phyloP scores from a whole-genome alignment of 164 flowering plant species.

The Chimonanthus salicifolius region DNA sequence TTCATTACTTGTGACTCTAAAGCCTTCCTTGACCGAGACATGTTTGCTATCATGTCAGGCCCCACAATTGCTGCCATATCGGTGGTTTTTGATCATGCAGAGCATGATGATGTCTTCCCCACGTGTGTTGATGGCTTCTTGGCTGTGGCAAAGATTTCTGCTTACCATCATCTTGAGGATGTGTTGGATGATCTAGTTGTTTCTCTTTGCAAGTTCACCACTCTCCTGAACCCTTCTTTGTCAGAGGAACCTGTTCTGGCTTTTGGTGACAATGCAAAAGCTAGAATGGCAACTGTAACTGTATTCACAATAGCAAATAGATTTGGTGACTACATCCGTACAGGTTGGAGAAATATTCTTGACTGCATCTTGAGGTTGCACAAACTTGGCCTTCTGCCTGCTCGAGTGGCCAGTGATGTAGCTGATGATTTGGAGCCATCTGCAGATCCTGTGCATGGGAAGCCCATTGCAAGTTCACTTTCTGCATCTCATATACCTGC shows the following conservation, averaged over 20 bases:
- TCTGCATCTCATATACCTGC: slow-evolving; percentile 27
- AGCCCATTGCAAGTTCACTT: slow-evolving; percentile 22
- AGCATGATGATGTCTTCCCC: slow-evolving; percentile 28
- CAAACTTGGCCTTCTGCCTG: slow-evolving; percentile 40
- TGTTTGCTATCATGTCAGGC: slow-evolving; percentile 36
- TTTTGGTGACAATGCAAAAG: slow-evolving; percentile 30
- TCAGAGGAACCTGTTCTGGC: slow-evolving; percentile 27
- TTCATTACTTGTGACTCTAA: slow-evolving; percentile 23
- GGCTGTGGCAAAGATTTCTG: slow-evolving; percentile 30
- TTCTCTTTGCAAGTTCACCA: slow-evolving; percentile 35
- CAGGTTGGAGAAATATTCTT: slow-evolving; percentile 39
- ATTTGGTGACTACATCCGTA: slow-evolving; percentile 35
- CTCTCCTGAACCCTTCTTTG: slow-evolving; percentile 21
- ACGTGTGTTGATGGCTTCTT: slow-evolving; percentile 32
- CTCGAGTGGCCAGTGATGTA: slow-evolving; percentile 29
- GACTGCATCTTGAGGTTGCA: slow-evolving; percentile 39
- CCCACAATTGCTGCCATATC: slow-evolving; percentile 38
- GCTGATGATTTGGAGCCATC: slow-evolving; percentile 27
- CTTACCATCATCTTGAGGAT: slow-evolving; percentile 29
- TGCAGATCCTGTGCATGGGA: slow-evolving; percentile 24
- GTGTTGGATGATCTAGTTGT: slow-evolving; percentile 35
- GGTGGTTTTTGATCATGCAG: slow-evolving; percentile 33
- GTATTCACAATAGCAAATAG: slow-evolving; percentile 20
- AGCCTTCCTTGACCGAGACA: slow-evolving; percentile 26
- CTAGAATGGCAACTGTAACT: slow-evolving; percentile 28